Evolutionary conservation across 2,329 filamentous ascomycete species (phyloP).

Genomic region (Aspergillus proliferans): DNA sequence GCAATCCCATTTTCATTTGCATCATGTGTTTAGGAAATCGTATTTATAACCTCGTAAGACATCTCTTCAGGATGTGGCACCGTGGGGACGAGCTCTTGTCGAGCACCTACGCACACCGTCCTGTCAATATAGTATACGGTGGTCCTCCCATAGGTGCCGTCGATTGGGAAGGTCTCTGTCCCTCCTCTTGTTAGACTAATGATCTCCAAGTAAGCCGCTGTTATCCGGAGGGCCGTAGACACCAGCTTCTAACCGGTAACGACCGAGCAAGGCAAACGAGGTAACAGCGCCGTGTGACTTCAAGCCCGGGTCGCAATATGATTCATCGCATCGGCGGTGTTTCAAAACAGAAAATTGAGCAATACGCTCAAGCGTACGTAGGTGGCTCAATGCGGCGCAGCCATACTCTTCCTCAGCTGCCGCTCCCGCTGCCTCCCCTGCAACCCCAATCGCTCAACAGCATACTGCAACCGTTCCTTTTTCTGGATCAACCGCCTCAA

Average conservation of each 20-base stretch:
- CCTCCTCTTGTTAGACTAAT: no score
- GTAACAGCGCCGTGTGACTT: no score
- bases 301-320: background rate
- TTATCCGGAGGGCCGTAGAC: no score
- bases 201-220: no score
- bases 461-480: slow-evolving; percentile 79
- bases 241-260: background rate
- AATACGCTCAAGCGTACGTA: no score
- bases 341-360: background rate
- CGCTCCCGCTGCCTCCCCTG: slow-evolving; percentile 73
- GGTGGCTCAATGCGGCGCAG: slow-evolving; percentile 36
- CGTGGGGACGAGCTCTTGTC: no score
- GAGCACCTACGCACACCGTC: no score
- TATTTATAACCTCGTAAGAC: no score
- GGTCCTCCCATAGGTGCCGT: no score
- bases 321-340: background rate
- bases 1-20: background rate
- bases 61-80: no score
- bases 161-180: no score
- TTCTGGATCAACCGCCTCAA: slow-evolving; percentile 68
- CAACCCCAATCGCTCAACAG: slow-evolving; percentile 76
- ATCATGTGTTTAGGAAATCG: background rate
- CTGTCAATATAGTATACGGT: no score
- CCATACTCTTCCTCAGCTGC: slow-evolving; percentile 68
- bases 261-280: background rate